A percentile compares a stretch with the other conserved stretches of the same genome.
Conservation (phyloP, 805 yeast species). For the Hanseniaspora valbyensis region DNA sequence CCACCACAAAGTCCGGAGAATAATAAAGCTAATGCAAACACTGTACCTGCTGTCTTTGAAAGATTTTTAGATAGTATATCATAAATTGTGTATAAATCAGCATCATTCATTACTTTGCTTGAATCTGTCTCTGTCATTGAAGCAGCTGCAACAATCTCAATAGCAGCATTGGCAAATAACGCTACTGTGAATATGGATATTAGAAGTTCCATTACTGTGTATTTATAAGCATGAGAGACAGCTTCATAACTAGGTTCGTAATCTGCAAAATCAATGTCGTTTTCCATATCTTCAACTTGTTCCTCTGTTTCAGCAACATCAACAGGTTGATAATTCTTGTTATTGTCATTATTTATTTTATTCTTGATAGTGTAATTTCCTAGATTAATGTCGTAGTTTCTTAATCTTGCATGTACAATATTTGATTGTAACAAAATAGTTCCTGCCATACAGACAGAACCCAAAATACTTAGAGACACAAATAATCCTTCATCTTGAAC, state of each 20-base stretch:
- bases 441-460: conserved; percentile 95
- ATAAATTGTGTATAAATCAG: conserved; percentile 76
- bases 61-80: conserved; percentile 49
- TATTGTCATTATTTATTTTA: not conserved
- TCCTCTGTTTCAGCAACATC: not conserved
- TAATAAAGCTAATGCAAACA: conserved; percentile 74
- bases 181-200: conserved; percentile 83
- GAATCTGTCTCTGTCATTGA: conserved; percentile 40
- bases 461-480: conserved; percentile 70
- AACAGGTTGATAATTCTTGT: not conserved
- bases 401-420: conserved; percentile 71
- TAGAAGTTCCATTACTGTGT: conserved; percentile 71
- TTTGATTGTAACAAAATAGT: conserved; percentile 77
- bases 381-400: conserved; percentile 58
- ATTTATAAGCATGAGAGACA: conserved; percentile 66
- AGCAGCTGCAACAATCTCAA: conserved; percentile 86
- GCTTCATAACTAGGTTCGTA: conserved; percentile 78
- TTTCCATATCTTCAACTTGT: conserved; percentile 29
- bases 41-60: conserved; percentile 67
- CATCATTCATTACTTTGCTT: conserved; percentile 45
- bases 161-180: conserved; percentile 78
- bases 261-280: conserved; percentile 30
- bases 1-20: conserved; percentile 91
- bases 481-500: conserved; percentile 59
- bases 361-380: conserved; percentile 39